Base-by-base conservation (phyloP, 2,329 filamentous ascomycete genomes). In the Cercospora sojina region DNA sequence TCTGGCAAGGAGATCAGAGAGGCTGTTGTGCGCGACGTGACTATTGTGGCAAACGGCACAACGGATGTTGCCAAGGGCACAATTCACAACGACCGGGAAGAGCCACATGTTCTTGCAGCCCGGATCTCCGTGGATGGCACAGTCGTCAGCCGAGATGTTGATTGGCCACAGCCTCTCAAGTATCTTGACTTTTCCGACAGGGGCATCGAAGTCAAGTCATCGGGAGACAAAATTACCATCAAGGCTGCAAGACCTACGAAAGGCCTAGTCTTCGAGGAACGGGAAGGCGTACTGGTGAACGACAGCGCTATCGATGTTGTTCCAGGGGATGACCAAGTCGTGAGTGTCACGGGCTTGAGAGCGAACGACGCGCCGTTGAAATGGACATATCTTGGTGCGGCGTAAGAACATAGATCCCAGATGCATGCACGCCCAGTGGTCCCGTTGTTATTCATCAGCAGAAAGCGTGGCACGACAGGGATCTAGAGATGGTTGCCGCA, bases 111-210 rank as follows among this genome's bases (percentile, higher is more conserved):
- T n/a, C 71, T 78, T 16, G 80, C 81, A n/a, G 84, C 82, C 43
- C 79, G 84, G 49, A 79, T 86, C 64, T 87, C 82, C 83, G 78
- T 87, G 41, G 77, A 83, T 59, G 81, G 80, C 23, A 74, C 81
- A 64, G 69, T 87, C 13, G 80, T 85, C 2, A 82, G 84, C 12
- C 80, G 86, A 60, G 85, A 87, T 69, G 80, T 84, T 3, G 85
- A 87, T 75, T 88, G 85, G 85, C 85, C 85, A 4, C 85, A 87
- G 73, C 85, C 85, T 51, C 81, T 87, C 70, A 87, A 87, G 76
- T 87, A 87, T 72, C 81, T 87, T 13, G 80, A 83, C 65, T 82
- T 87, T 67, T 79, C 80, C 3, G 78, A 83, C 32, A 81, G 85
- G 38, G 83, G 82, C 18, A 78, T 87, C 0, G 75, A 83, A 62